A percentile compares a stretch with the other conserved stretches of the same genome.
phyloP scores from a whole-genome alignment of 2,329 filamentous ascomycete genomes.

The Emergomyces africanus region DNA sequence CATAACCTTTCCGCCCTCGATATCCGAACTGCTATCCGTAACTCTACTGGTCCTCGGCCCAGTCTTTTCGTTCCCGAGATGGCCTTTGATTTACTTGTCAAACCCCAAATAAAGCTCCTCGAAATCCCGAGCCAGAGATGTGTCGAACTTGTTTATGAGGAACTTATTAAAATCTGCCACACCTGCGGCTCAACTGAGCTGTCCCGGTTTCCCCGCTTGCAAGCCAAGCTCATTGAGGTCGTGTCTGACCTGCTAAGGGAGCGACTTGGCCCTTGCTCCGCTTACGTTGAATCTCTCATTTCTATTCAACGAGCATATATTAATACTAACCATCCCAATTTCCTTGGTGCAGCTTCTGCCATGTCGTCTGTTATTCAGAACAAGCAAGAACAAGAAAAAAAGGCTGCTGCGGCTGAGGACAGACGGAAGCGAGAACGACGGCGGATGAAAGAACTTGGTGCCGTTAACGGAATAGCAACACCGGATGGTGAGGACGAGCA shows the following conservation, averaged over 20 bases:
- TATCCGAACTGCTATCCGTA: conserved; percentile 93
- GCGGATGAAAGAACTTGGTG: conserved; percentile 68
- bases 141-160: conserved; percentile 95
- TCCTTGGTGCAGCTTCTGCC: conserved; percentile 86
- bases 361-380: conserved; percentile 95
- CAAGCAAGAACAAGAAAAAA: conserved; percentile 89
- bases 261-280: conserved; percentile 74
- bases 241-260: conserved; percentile 92
- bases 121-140: conserved; percentile 92
- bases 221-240: conserved; percentile 95
- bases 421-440: conserved; percentile 72
- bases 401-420: conserved; percentile 66
- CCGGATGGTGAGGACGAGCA: conserved; percentile 51
- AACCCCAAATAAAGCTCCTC: conserved; percentile 94
- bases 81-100: conserved; percentile 93
- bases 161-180: conserved; percentile 98
- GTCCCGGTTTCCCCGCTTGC: conserved; percentile 77
- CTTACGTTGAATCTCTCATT: conserved; percentile 91
- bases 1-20: conserved; percentile 89
- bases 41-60: conserved; percentile 89
- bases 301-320: conserved; percentile 97
- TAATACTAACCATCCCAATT: conserved; percentile 99
- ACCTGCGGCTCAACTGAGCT: conserved; percentile 95
- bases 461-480: conserved; percentile 58
- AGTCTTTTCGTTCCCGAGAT: conserved; percentile 96